A percentile compares a stretch with the other conserved stretches of the same genome.
phyloP scores from a whole-genome alignment of 129 eudicot genomes.

The Flaveria bidentis region DNA sequence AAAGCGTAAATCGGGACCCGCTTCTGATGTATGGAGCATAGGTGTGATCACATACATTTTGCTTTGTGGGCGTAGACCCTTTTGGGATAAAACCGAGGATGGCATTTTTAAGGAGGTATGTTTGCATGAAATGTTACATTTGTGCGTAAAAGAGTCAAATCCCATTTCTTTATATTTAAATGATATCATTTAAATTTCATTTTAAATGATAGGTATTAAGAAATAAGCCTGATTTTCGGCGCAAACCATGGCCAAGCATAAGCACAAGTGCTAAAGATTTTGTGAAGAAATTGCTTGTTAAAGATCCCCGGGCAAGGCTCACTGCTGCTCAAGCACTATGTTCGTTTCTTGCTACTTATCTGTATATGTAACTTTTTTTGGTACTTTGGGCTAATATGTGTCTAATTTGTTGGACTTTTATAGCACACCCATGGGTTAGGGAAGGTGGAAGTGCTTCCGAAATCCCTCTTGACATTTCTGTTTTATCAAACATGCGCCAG shows the following conservation, averaged over 20 bases:
- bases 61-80: slow-evolving; percentile 94
- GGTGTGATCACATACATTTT: slow-evolving; percentile 93
- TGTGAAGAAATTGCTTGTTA: slow-evolving; percentile 79
- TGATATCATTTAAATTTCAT: no score
- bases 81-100: slow-evolving; percentile 98
- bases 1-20: slow-evolving; percentile 90
- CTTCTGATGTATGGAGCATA: slow-evolving; percentile 98
- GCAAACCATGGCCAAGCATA: slow-evolving; percentile 91
- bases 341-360: slow-evolving; percentile 40
- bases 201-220: slow-evolving; percentile 61
- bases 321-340: slow-evolving; percentile 99
- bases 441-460: slow-evolving; percentile 97
- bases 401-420: slow-evolving; percentile 15
- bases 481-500: slow-evolving; percentile 84
- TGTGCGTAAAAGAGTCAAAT: neutral
- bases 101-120: slow-evolving; percentile 93
- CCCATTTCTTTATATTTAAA: neutral
- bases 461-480: slow-evolving; percentile 94
- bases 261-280: slow-evolving; percentile 89
- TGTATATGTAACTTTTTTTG: neutral
- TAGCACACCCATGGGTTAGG: slow-evolving; percentile 99
- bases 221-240: slow-evolving; percentile 90
- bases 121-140: slow-evolving; percentile 14
- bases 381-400: slow-evolving; percentile 12
- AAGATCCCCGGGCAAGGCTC: slow-evolving; percentile 92